Conservation (phyloP, 441 rosid species). For the Heliophila coronopifolia region DNA sequence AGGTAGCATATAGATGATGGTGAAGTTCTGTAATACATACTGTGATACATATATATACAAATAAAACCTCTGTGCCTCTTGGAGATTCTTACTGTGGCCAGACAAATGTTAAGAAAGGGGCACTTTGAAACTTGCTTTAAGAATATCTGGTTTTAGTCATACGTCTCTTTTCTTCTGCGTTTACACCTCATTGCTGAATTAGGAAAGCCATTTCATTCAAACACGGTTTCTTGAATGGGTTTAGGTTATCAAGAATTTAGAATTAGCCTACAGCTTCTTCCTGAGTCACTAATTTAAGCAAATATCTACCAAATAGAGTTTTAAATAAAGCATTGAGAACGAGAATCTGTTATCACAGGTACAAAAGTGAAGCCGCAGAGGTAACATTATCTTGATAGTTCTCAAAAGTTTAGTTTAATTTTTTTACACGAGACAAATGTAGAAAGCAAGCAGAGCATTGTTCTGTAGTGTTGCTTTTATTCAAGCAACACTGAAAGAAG, state of each 20-base stretch:
- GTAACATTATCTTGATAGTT: constrained; percentile 25
- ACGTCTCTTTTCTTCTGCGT: neutral
- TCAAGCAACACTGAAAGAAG: constrained; percentile 86
- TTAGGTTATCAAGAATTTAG: neutral
- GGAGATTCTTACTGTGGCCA: neutral
- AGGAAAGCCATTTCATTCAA: neutral
- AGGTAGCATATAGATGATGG: constrained; percentile 17
- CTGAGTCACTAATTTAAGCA: neutral
- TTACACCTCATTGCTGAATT: neutral
- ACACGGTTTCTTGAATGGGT: constrained; percentile 4
- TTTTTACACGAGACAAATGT: constrained; percentile 29
- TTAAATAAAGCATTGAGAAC: constrained; percentile 4
- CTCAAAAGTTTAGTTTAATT: constrained; percentile 27
- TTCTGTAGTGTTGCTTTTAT: constrained; percentile 17
- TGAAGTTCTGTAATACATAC: constrained; percentile 5
- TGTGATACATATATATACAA: too few species aligned
- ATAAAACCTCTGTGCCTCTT: constrained; percentile 1
- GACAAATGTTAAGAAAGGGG: neutral
- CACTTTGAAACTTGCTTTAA: neutral
- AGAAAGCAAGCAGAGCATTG: constrained; percentile 24
- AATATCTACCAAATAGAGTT: neutral
- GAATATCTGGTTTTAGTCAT: neutral
- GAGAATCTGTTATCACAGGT: constrained; percentile 18
- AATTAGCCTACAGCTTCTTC: neutral
- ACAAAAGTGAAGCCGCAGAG: constrained; percentile 26